A percentile compares a stretch with the other conserved stretches of the same genome.
These are phyloP conservation scores for Venturia carpophila DNA, from an alignment of 2,329 filamentous ascomycete species.

Conservation along the genomic window DNA sequence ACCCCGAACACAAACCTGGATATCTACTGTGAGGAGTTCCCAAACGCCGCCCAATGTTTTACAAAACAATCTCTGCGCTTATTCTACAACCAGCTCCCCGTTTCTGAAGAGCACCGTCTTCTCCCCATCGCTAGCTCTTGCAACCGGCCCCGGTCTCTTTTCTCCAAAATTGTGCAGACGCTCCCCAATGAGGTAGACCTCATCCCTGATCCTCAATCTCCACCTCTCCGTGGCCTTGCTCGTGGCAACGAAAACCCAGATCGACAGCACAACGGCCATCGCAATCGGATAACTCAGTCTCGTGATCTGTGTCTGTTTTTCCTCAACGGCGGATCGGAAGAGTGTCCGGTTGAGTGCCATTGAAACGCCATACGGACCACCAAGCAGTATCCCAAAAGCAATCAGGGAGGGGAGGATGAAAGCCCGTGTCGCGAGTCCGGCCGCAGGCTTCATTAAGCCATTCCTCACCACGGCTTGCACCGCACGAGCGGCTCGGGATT, in stretches of 20 bases:
- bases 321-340: conserved; percentile 36
- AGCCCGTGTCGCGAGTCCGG: conserved; percentile 69
- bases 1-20: not conserved
- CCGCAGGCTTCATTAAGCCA: conserved; percentile 71
- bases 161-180: conserved; percentile 89
- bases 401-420: conserved; percentile 71
- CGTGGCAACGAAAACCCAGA: conserved; percentile 45
- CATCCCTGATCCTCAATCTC: conserved; percentile 77
- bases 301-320: conserved; percentile 37
- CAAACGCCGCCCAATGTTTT: not conserved
- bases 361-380: conserved; percentile 56
- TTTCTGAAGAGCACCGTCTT: not conserved
- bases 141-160: conserved; percentile 24
- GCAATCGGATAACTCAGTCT: conserved; percentile 67
- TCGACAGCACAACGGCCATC: conserved; percentile 38
- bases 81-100: conserved; percentile 5
- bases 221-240: conserved; percentile 60
- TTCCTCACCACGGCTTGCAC: conserved; percentile 62
- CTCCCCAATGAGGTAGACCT: conserved; percentile 94
- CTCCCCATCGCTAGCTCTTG: not conserved
- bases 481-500: conserved; percentile 64
- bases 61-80: not conserved
- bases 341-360: conserved; percentile 40
- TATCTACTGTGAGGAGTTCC: not conserved
- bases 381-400: conserved; percentile 55